Evolutionary conservation across 306 rosid species (phyloP), one percentile per base, ranked within the genome.

Genomic region (Pyrus bretschneideri): DNA sequence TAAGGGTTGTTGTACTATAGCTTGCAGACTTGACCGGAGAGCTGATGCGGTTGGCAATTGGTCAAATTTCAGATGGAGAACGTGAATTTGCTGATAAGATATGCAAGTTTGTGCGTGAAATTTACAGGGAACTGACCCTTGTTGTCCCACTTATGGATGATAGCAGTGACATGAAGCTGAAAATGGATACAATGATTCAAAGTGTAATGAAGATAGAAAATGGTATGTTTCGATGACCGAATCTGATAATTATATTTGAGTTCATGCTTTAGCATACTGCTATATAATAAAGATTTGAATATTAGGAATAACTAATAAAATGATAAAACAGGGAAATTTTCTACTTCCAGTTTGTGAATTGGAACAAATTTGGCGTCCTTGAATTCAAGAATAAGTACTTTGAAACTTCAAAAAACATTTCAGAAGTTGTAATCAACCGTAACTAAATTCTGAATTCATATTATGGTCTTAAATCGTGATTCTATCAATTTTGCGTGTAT

Each of bases 21-120:
- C 90, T 95, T 85, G 96, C 97, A 57, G 97, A 95, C 83, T 89
- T 95, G 86, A 92, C 97, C 33, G 98, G 98, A 74, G 98, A 95
- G 88, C 90, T 95, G 74, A 95, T 95, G 98, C 91, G 98, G 62
- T 71, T 95, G 87, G 98, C 98, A 21, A 95, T 95, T 76, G 98
- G 98, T 72, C 89, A 89, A 68, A 90, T 95, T 82, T 89, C 97
- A 27, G 97, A 92, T 66, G 97, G 98, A 30, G 98, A 95, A 72
- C 84, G 90, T 82, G 93, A 92, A 61, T 95, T 82, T 79, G 93
- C 98, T 46, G 49, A 90, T 82, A 88, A 87, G 77, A 95, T 95
- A 64, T 95, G 98, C 91, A 72, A 85, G 72, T 95, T 92, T 84
- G 93, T 78, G 3, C 97, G 98, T 69, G 97, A 90, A 70, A 89